phyloP scores from a whole-genome alignment of 2,329 filamentous ascomycete species.

The Clonostachys chloroleuca region DNA sequence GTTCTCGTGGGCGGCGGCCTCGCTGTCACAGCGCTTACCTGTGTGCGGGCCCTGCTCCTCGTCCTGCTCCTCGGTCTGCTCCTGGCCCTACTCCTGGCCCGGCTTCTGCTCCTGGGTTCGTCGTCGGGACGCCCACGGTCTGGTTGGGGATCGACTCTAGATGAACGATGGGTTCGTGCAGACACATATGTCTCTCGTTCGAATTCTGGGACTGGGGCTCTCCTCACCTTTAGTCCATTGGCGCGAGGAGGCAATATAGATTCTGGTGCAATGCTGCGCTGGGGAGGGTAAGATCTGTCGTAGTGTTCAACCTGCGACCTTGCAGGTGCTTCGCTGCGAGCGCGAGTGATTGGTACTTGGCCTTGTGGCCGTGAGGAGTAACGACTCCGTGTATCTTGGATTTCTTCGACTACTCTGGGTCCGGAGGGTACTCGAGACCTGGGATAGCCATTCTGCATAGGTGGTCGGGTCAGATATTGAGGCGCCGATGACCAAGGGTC shows the following conservation, averaged over 20 bases:
- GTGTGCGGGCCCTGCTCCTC: not conserved
- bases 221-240: not conserved
- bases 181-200: not conserved
- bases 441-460: not conserved
- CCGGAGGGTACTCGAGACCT: not conserved
- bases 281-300: slow-evolving; percentile 37
- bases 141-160: slow-evolving; percentile 8
- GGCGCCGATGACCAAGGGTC: not conserved
- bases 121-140: not conserved
- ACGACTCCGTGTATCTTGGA: slow-evolving; percentile 32
- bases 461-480: not conserved
- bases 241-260: slow-evolving; percentile 13
- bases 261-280: slow-evolving; percentile 29
- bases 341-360: slow-evolving; percentile 21
- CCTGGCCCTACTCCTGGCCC: not conserved
- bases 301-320: not conserved
- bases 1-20: not conserved
- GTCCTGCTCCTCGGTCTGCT: not conserved
- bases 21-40: not conserved
- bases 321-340: slow-evolving; percentile 32
- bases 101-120: not conserved
- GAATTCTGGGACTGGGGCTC: not conserved
- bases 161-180: slow-evolving; percentile 13
- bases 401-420: slow-evolving; percentile 20
- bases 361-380: slow-evolving; percentile 26